Conservation (phyloP, 75 land plant species). For the Chamaecyparis obtusa region DNA sequence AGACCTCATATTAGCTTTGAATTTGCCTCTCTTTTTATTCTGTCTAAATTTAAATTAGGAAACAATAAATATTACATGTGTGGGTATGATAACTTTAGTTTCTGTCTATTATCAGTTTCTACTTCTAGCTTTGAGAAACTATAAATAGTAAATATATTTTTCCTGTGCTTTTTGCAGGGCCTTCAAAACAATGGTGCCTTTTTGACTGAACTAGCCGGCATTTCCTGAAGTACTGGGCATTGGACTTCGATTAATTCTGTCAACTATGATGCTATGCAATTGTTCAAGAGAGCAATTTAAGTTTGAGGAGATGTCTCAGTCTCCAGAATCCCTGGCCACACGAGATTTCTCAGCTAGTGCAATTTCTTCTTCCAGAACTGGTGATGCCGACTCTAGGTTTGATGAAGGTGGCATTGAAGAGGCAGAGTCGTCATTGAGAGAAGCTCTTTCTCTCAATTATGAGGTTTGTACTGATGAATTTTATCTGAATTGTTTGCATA, state of each 20-base stretch:
- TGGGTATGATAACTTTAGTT: too few species aligned
- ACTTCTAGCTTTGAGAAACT: background rate
- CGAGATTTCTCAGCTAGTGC: constrained; percentile 58
- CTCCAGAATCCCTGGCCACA: constrained; percentile 56
- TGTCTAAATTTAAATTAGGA: background rate
- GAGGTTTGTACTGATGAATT: constrained; percentile 42
- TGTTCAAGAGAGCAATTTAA: constrained; percentile 81
- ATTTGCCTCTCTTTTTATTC: background rate
- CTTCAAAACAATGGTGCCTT: background rate
- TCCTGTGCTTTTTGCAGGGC: background rate
- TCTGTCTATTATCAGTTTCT: background rate
- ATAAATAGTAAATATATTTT: background rate
- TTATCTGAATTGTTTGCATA: background rate
- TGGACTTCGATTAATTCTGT: background rate
- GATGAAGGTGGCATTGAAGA: constrained; percentile 71
- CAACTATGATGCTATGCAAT: constrained; percentile 55
- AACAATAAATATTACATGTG: too few species aligned
- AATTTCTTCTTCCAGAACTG: constrained; percentile 57
- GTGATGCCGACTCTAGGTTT: constrained; percentile 53
- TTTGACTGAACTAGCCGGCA: background rate
- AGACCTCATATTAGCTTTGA: background rate
- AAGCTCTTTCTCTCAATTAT: constrained; percentile 77
- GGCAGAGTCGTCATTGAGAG: constrained; percentile 68
- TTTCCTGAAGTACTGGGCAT: background rate
- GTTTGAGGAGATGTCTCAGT: constrained; percentile 57